Conservation (phyloP, 331 rosid species). For the Saraca asoca region DNA sequence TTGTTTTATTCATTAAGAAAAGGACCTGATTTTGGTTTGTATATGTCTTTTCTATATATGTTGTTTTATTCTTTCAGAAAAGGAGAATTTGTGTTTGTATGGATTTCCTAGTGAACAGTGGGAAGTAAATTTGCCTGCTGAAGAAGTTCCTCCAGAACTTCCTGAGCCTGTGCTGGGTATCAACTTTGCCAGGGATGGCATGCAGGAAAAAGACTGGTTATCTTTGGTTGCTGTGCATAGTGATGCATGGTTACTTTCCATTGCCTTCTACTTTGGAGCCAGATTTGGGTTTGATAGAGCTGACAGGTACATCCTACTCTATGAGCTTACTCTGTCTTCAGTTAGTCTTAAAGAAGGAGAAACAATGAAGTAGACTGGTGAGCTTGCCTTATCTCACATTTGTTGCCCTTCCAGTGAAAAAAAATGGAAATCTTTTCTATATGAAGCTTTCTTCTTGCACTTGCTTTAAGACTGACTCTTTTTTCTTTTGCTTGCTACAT, state of each 20-base stretch:
- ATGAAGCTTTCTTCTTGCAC: too few relatives aligned
- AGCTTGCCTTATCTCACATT: too few relatives aligned
- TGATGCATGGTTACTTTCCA: slow-evolving; percentile 93
- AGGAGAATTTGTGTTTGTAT: slow-evolving; percentile 88
- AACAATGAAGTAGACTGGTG: not conserved
- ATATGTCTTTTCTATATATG: slow-evolving; percentile 24
- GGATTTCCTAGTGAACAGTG: slow-evolving; percentile 89
- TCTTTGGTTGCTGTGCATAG: slow-evolving; percentile 93
- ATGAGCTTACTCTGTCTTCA: not conserved
- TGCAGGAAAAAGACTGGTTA: slow-evolving; percentile 91
- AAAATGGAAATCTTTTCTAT: too few relatives aligned
- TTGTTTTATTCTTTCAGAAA: slow-evolving; percentile 59
- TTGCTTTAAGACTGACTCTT: too few relatives aligned
- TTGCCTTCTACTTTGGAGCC: slow-evolving; percentile 90
- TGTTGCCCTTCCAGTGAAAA: too few relatives aligned
- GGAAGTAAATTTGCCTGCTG: slow-evolving; percentile 98
- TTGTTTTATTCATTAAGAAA: slow-evolving; percentile 6
- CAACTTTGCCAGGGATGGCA: slow-evolving; percentile 95
- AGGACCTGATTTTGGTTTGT: slow-evolving; percentile 27
- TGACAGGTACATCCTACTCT: slow-evolving; percentile 64
- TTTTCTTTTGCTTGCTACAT: too few relatives aligned
- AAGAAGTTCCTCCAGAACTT: slow-evolving; percentile 95
- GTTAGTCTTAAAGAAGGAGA: slow-evolving; percentile 16
- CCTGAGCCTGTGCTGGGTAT: slow-evolving; percentile 97
- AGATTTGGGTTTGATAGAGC: slow-evolving; percentile 83